Base-by-base conservation (phyloP, 2,329 filamentous ascomycete species). In the Diplocarpon rosae region DNA sequence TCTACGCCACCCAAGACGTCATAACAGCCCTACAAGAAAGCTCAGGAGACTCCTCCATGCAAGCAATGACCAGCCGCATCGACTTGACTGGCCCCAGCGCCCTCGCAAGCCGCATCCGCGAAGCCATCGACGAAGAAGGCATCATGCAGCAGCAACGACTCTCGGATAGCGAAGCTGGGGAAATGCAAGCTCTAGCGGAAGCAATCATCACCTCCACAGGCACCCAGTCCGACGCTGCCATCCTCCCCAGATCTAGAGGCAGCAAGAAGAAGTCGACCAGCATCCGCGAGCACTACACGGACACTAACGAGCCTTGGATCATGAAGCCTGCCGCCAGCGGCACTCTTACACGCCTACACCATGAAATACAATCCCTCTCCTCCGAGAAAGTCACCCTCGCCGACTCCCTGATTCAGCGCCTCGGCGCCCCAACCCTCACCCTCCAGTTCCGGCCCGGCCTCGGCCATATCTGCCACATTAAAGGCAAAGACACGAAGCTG, bases 121-220 rank as follows among this genome's bases (percentile, higher is more conserved):
- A 75, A 2, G 81, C 90, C 3, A 94, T 98, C 46, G 92, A 98
- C 57, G 92, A 96, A 65, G 89, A 95, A 51, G 86, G 88, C 0
- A 68, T 96, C n/a, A 71, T 80, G 13, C 78, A 85, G 53, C 81
- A 85, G 56, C 89, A 95, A 56, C 76, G 82, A 30, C 72, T 82
- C 1, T 80, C 92, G 54, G 80, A 90, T 49, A 78, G 74, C 42
- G 78, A 85, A 51, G 78, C 80, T 0, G 76, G 72, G 15, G 76
- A 82, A 48, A 78, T 92, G 56, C 75, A 85, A 17, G 75, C 76
- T 1, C 69, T 94, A 38, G 86, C 86, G 5, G 76, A 88, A 59
- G 74, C 83, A 45, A 75, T 90, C 10, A 70, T 86, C 15, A 69
- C 71, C 20, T 72, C 74, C 28, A 83, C 88, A 61, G 83, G 78